Conservation (phyloP, 78 protist genomes). For the Dictyostelium citrinum region DNA sequence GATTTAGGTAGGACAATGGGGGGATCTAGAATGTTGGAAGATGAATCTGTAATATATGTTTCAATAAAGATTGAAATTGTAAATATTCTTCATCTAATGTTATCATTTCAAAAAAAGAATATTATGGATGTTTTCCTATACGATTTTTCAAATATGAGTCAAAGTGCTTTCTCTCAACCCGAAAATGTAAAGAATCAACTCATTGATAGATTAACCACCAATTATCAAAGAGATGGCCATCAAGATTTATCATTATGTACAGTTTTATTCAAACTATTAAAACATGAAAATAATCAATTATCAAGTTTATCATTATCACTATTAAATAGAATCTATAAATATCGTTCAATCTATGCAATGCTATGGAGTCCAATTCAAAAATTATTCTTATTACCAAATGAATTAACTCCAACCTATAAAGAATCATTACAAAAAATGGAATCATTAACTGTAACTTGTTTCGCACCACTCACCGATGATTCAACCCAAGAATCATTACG, state of each 20-base stretch:
- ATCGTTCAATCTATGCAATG: conserved; percentile 35
- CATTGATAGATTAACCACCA: not conserved
- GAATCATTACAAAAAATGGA: conserved; percentile 44
- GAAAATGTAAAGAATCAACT: not conserved
- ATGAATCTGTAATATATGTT: conserved; percentile 34
- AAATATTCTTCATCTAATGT: conserved; percentile 55
- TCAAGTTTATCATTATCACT: conserved; percentile 9
- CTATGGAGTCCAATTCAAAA: conserved; percentile 24
- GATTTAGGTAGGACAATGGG: conserved; percentile 67
- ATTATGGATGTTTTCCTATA: conserved; percentile 32
- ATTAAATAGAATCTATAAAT: conserved; percentile 34
- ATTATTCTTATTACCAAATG: conserved; percentile 6
- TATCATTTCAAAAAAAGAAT: conserved; percentile 50
- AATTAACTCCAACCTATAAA: not conserved
- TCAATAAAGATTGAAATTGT: conserved; percentile 52
- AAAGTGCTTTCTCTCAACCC: not conserved
- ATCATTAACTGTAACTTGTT: conserved; percentile 25
- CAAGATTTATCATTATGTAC: not conserved
- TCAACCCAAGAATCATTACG: conserved; percentile 34
- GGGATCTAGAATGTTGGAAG: conserved; percentile 58
- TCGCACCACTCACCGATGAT: conserved; percentile 15
- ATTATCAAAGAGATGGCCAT: not conserved
- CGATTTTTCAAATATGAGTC: not conserved
- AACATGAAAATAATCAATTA: conserved; percentile 61
- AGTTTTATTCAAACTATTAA: not conserved